Evolutionary conservation across 225 moss, liverwort and hornwort species (phyloP), one percentile per base, ranked within the genome.

Genomic region (Physcomitrium patens): DNA sequence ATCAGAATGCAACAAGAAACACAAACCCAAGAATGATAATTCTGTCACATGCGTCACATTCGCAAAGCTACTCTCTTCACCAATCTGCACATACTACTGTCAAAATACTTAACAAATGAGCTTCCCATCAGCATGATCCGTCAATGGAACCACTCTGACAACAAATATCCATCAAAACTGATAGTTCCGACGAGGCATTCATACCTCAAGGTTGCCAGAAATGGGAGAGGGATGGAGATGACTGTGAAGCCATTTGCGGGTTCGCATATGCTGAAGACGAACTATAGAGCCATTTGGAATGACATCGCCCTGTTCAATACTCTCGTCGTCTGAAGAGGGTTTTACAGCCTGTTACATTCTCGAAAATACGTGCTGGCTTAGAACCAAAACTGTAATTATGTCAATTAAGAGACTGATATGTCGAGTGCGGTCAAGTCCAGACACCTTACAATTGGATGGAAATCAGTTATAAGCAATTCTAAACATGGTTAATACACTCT

Each of bases 201-300:
- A 44, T 58, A 97, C 97, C 95, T 99, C 99, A 66, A 92, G 86
- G 77, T 99, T 99, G 71, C 85, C 89, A 54, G 95, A 85, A 74
- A 99, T 95, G 20, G 99, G 99, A 46, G 99, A 99, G 72, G 87
- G 85, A 69, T 99, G 99, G 72, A 92, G 93, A 64, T 99, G 99
- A 68, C 99, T 99, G 73, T 99, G 99, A 51, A 99, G 99, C 99
- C 99, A 99, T 84, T 95, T 99, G 42, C 92, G 87, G n/a, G 99
- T 99, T 41, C 89, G 83, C 18, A 86, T 75, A 80, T 99, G 99
- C 79, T 90, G 90, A 68, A 99, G 86, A 15, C 94, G 91, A 11
- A 99, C 63, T 2, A 83, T 68, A 2, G 91, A 83, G 60, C 91
- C 93, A 78, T 92, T 85, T 8, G 79, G 82, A 64, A 99, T 88